These are phyloP conservation scores for Teratosphaeria pseudoeucalypti DNA, from an alignment of 2,329 filamentous ascomycete genomes.

Conservation along the genomic window DNA sequence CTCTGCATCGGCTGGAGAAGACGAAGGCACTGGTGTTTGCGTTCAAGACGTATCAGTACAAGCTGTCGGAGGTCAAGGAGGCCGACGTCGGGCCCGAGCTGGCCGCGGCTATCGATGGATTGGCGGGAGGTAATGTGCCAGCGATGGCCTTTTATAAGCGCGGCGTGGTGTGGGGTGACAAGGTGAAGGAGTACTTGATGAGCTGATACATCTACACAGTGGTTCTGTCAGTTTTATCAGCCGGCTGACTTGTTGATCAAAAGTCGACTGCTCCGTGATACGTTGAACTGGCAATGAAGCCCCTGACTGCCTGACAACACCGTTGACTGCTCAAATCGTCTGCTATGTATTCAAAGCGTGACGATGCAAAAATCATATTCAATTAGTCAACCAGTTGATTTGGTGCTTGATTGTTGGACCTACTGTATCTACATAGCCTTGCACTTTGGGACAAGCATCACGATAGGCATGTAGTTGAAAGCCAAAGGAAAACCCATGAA, in stretches of 20 bases:
- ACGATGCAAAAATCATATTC: too few relatives aligned
- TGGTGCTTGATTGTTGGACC: too few relatives aligned
- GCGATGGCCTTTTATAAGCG: constrained; percentile 50
- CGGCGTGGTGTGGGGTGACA: constrained; percentile 45
- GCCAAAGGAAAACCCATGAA: not conserved
- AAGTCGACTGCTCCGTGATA: too few relatives aligned
- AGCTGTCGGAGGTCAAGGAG: constrained; percentile 43
- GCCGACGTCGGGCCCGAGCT: constrained; percentile 46
- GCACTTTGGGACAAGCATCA: not conserved
- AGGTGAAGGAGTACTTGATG: constrained; percentile 41
- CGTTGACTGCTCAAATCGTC: too few relatives aligned
- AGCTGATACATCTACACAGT: constrained; percentile 3
- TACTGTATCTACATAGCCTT: not conserved
- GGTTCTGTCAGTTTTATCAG: not conserved
- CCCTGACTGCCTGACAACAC: too few relatives aligned
- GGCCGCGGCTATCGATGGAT: constrained; percentile 48
- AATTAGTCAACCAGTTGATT: too few relatives aligned
- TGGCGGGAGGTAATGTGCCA: constrained; percentile 47
- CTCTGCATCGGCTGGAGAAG: constrained; percentile 47
- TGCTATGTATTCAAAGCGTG: too few relatives aligned
- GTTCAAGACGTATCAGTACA: constrained; percentile 54
- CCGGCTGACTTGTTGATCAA: not conserved
- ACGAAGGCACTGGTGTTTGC: constrained; percentile 48
- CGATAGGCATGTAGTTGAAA: not conserved
- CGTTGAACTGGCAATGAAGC: too few relatives aligned